Evolutionary conservation across 768 basidiomycete genomes (phyloP), one percentile per base, ranked within the genome.

Genomic region (Mycena olivaceomarginata): DNA sequence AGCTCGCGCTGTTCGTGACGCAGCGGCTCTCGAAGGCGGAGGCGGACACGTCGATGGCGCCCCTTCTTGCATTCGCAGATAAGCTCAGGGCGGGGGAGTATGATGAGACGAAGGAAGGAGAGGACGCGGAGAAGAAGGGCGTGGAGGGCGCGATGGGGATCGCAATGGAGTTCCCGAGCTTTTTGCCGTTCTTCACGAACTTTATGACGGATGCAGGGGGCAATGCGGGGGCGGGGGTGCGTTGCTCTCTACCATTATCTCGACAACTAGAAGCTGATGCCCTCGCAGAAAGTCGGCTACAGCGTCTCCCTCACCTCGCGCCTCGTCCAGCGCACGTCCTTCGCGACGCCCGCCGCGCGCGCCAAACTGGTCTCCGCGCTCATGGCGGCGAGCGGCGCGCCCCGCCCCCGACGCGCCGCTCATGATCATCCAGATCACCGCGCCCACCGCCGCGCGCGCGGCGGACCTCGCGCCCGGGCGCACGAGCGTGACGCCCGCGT

Each of bases 401-500:
- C 77, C 77, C 73, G 62, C 73, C 18, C 67, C 83, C 9, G 84
- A 80, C 10, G 85, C 88, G 1, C 87, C 87, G 2, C 85, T 87
- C 13, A 79, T 89, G 18, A 86, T 90, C 65, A 85, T 90, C 53
- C 83, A 89, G 45, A 85, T 89, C 65, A 84, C 83, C 31, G 83
- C 88, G 0, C 90, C 88, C 2, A 78, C 74, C 40, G 66, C 77
- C 6, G 39, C 51, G 43, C 63, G 43, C 46, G 18, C 67, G 15
- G 69, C 39, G 16, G 4, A 79, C 84, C 1, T 87, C 86, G 16
- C 86, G 83, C 77, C 81, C 81, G 85, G 85, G 12, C 78, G 80
- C 45, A 90, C 89, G 15, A 90, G 89, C 75, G 86, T 90, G 25
- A 88, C 87, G 1, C 85, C 85, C 43, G 87, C 87, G 43, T 90